These are phyloP conservation scores for Bruguiera gymnorhiza DNA, from an alignment of 345 rosid genomes.

Conservation along the genomic window DNA sequence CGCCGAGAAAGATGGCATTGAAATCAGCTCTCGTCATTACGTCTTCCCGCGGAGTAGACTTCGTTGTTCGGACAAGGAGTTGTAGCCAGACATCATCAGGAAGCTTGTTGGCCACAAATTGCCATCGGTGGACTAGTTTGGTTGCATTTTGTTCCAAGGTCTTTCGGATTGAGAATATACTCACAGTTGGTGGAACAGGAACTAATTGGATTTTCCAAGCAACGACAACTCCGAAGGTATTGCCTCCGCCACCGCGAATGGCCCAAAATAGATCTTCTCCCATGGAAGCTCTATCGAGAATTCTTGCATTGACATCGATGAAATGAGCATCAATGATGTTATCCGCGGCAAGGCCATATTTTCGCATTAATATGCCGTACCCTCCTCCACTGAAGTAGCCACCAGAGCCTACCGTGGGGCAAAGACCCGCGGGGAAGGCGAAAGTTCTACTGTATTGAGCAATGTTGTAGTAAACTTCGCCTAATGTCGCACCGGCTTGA, in stretches of 20 bases:
- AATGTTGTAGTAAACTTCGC: slow-evolving; percentile 16
- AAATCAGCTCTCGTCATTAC: background rate
- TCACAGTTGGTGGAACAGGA: slow-evolving; percentile 8
- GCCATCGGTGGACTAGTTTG: slow-evolving; percentile 19
- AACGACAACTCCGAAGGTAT: slow-evolving; percentile 18
- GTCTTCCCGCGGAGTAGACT: background rate
- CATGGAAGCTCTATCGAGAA: slow-evolving; percentile 17
- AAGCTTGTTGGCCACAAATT: slow-evolving; percentile 2
- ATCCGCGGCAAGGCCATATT: slow-evolving; percentile 18
- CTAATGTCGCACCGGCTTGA: slow-evolving; percentile 18
- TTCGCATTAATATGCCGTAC: slow-evolving; percentile 16
- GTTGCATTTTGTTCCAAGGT: slow-evolving; percentile 12
- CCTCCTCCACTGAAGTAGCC: slow-evolving; percentile 21
- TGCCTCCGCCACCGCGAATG: slow-evolving; percentile 23
- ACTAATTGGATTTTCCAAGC: slow-evolving; percentile 13
- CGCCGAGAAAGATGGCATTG: slow-evolving; percentile 14
- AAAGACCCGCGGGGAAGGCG: slow-evolving; percentile 17
- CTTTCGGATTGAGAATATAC: slow-evolving; percentile 8
- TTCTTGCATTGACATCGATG: slow-evolving; percentile 4
- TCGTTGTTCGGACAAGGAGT: background rate
- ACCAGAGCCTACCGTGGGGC: slow-evolving; percentile 21
- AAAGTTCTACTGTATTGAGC: slow-evolving; percentile 15
- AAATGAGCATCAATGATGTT: slow-evolving; percentile 11
- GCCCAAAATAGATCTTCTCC: slow-evolving; percentile 29
- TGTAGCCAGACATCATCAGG: slow-evolving; percentile 2